Conservation (phyloP, 2,329 filamentous ascomycete species). For the Lachnellula cervina region DNA sequence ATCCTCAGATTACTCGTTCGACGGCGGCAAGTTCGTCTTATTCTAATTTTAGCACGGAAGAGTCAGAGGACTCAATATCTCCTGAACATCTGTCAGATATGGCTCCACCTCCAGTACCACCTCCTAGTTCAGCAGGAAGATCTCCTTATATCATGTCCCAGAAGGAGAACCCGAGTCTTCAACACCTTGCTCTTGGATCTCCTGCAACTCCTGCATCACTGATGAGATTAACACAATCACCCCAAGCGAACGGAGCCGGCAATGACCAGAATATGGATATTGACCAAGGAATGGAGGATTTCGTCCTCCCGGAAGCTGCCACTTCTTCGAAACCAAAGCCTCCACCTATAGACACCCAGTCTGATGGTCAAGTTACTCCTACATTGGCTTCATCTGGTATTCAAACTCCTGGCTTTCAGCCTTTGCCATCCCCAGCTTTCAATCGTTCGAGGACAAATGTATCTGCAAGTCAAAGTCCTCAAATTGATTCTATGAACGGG, state of each 20-base stretch:
- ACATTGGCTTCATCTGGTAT: slow-evolving; percentile 39
- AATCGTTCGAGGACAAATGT: slow-evolving; percentile 32
- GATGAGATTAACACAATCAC: slow-evolving; percentile 61
- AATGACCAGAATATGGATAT: slow-evolving; percentile 44
- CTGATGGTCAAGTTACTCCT: slow-evolving; percentile 49
- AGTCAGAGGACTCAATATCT: slow-evolving; percentile 61
- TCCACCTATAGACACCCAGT: slow-evolving; percentile 47
- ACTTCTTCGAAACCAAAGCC: slow-evolving; percentile 45
- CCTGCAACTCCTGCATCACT: slow-evolving; percentile 84
- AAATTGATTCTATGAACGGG: slow-evolving; percentile 44
- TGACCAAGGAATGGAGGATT: slow-evolving; percentile 55
- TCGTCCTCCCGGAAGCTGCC: slow-evolving; percentile 70
- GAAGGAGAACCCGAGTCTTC: slow-evolving; percentile 36
- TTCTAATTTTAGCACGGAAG: slow-evolving; percentile 39
- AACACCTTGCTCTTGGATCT: slow-evolving; percentile 34
- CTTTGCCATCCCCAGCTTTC: slow-evolving; percentile 42
- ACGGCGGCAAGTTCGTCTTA: slow-evolving; percentile 33
- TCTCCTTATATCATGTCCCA: slow-evolving; percentile 64
- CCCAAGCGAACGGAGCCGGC: slow-evolving; percentile 30
- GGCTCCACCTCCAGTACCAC: slow-evolving; percentile 63
- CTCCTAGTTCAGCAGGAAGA: slow-evolving; percentile 57
- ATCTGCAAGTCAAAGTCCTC: slow-evolving; percentile 48
- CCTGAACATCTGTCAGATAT: slow-evolving; percentile 60
- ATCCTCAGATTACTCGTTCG: slow-evolving; percentile 33
- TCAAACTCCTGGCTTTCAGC: slow-evolving; percentile 34